Percentiles rank a stretch among this genome's conserved stretches.
These are phyloP conservation scores for Ophiostoma himal-ulmi DNA, from an alignment of 2,329 filamentous ascomycete genomes.

Conservation along the genomic window DNA sequence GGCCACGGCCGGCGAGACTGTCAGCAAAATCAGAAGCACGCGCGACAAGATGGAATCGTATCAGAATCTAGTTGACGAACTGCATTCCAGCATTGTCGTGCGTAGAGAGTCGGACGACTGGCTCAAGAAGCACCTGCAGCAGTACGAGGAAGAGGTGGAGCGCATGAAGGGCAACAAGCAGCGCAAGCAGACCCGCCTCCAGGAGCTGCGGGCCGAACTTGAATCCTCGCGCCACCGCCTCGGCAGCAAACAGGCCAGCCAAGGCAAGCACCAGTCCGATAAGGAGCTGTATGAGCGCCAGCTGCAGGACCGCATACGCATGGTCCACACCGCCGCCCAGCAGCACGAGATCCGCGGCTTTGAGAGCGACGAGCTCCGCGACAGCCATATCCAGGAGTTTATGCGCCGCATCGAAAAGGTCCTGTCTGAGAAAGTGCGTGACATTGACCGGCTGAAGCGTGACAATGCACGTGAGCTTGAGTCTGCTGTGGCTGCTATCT, in stretches of 20 bases:
- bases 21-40: conserved; percentile 71
- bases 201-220: conserved; percentile 53
- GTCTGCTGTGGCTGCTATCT: conserved; percentile 64
- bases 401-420: conserved; percentile 70
- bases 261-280: conserved; percentile 76
- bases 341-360: conserved; percentile 77
- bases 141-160: conserved; percentile 70
- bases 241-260: conserved; percentile 54
- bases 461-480: conserved; percentile 70
- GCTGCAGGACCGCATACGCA: conserved; percentile 60
- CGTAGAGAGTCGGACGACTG: conserved; percentile 66
- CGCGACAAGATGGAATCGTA: conserved; percentile 66
- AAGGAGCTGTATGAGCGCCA: conserved; percentile 83
- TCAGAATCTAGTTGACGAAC: conserved; percentile 62
- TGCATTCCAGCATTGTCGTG: conserved; percentile 67
- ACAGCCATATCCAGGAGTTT: conserved; percentile 68
- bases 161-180: conserved; percentile 60
- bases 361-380: conserved; percentile 64
- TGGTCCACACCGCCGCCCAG: conserved; percentile 73
- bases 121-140: conserved; percentile 63
- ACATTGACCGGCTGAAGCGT: conserved; percentile 61
- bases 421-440: conserved; percentile 69
- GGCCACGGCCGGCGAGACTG: conserved; percentile 65
- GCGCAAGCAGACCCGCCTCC: conserved; percentile 57
- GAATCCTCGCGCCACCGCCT: conserved; percentile 41